Evolutionary conservation across 768 basidiomycete species (phyloP).

Genomic region (Mycena polygramma): DNA sequence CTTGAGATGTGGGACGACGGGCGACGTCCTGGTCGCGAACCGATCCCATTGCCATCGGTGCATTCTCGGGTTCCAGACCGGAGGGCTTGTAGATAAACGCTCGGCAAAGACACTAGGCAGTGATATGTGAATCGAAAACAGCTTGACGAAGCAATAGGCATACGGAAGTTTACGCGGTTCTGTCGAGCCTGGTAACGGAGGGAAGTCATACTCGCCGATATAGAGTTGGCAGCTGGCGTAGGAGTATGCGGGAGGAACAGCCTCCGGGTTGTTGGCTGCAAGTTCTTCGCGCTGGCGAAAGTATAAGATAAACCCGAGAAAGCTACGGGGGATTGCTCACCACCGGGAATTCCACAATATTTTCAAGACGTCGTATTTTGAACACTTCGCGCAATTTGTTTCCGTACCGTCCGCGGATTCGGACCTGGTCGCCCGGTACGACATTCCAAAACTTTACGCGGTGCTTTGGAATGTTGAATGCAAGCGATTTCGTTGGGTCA

Average conservation of each 20-base stretch:
- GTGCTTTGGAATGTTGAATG: slow-evolving; percentile 57
- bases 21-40: slow-evolving; percentile 74
- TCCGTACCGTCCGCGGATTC: slow-evolving; percentile 73
- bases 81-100: slow-evolving; percentile 72
- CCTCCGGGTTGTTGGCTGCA: not conserved
- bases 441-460: slow-evolving; percentile 91
- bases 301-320: slow-evolving; percentile 3
- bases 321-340: not conserved
- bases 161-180: slow-evolving; percentile 62
- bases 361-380: slow-evolving; percentile 72
- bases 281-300: slow-evolving; percentile 17
- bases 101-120: slow-evolving; percentile 78
- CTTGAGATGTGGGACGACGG: slow-evolving; percentile 62
- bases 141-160: slow-evolving; percentile 40
- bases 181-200: slow-evolving; percentile 54
- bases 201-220: slow-evolving; percentile 75
- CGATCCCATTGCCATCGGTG: slow-evolving; percentile 81
- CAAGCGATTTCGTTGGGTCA: slow-evolving; percentile 9
- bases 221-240: slow-evolving; percentile 88
- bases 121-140: slow-evolving; percentile 7
- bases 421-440: slow-evolving; percentile 85
- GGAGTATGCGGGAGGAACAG: slow-evolving; percentile 44
- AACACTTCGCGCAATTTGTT: slow-evolving; percentile 76
- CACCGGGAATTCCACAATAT: slow-evolving; percentile 40
- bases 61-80: slow-evolving; percentile 68